A percentile compares a stretch with the other conserved stretches of the same genome.
These are phyloP conservation scores for Hypholoma sublateritium DNA, from an alignment of 768 basidiomycete species.

Conservation along the genomic window DNA sequence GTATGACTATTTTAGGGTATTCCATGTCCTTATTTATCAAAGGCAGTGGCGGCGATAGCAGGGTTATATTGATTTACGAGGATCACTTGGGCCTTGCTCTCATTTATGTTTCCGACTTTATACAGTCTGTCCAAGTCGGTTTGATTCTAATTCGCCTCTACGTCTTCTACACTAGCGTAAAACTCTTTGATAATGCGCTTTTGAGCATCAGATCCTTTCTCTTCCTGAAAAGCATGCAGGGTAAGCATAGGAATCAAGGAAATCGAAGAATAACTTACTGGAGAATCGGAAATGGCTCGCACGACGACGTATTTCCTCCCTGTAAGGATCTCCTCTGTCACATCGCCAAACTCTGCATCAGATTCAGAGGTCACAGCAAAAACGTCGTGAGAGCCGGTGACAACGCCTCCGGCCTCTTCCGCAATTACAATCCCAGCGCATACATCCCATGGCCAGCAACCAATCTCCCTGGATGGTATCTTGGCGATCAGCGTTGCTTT, in stretches of 20 bases:
- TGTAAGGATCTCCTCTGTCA: conserved; percentile 67
- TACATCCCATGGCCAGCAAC: conserved; percentile 84
- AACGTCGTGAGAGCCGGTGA: conserved; percentile 65
- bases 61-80: no score
- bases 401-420: conserved; percentile 82
- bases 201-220: conserved; percentile 71
- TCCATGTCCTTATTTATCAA: no score
- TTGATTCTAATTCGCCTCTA: conserved; percentile 46
- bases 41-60: no score
- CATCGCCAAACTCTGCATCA: conserved; percentile 48
- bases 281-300: conserved; percentile 62
- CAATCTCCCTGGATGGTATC: conserved; percentile 64
- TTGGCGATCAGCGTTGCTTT: not conserved
- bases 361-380: conserved; percentile 37
- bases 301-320: conserved; percentile 84
- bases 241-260: not conserved
- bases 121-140: not conserved
- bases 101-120: no score
- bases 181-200: conserved; percentile 82
- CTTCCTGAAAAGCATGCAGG: conserved; percentile 34
- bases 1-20: no score
- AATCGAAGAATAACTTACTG: conserved; percentile 25
- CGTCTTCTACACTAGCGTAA: conserved; percentile 78
- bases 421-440: conserved; percentile 92
- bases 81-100: no score